Conservation (phyloP, 306 rosid species). For the Rosa multiflora region DNA sequence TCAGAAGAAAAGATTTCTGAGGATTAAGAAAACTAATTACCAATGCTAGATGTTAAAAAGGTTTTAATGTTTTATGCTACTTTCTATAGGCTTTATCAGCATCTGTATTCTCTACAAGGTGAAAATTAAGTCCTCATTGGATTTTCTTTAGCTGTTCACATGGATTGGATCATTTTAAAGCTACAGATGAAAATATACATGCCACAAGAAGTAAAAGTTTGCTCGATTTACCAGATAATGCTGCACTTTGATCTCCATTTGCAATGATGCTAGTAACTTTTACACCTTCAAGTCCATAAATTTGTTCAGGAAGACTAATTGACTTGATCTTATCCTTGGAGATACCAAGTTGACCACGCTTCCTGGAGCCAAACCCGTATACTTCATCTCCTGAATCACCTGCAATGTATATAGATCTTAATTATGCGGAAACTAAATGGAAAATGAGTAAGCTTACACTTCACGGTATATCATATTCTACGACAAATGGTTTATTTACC, state of each 20-base stretch:
- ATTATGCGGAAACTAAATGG: not conserved
- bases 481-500: not conserved
- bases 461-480: not conserved
- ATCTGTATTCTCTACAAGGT: no score
- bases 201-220: not conserved
- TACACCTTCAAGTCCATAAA: constrained; percentile 51
- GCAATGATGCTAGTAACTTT: constrained; percentile 55
- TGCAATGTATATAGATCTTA: constrained; percentile 32
- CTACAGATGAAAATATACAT: not conserved
- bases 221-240: constrained; percentile 57
- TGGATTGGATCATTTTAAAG: no score
- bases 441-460: constrained; percentile 5
- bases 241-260: constrained; percentile 93
- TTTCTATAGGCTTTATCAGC: no score
- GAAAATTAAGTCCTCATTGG: no score
- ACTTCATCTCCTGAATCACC: constrained; percentile 39
- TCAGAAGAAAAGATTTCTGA: no score
- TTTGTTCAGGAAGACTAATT: constrained; percentile 46
- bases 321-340: constrained; percentile 51
- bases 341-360: constrained; percentile 87
- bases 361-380: constrained; percentile 87
- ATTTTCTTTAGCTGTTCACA: no score
- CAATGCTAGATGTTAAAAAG: no score
- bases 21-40: no score
- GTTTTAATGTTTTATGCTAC: no score